Conservation (phyloP, 2,329 filamentous ascomycete genomes). For the Immersiporthe knoxdaviesiana region DNA sequence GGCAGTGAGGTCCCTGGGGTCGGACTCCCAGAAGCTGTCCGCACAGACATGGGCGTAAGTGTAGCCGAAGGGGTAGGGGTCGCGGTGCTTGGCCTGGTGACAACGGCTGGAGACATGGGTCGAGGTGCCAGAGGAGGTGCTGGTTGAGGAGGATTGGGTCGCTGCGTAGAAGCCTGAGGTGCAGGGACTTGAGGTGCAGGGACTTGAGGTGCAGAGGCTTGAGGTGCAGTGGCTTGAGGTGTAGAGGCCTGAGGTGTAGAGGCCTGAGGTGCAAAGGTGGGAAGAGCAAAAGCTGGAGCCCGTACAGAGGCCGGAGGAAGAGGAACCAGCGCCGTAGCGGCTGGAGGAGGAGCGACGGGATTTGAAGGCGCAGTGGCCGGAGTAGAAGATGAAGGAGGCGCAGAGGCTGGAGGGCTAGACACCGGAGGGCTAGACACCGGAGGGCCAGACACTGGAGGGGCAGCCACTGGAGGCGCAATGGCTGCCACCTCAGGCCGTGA, state of each 20-base stretch:
- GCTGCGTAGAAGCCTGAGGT: slow-evolving; percentile 31
- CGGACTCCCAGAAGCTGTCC: slow-evolving; percentile 12
- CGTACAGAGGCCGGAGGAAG: background rate
- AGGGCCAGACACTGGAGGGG: slow-evolving; percentile 31
- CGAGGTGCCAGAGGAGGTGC: slow-evolving; percentile 17
- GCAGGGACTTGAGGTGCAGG: slow-evolving; percentile 30
- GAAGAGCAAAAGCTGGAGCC: background rate
- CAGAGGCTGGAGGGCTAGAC: slow-evolving; percentile 27
- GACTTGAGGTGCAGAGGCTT: slow-evolving; percentile 3
- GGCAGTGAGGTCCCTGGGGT: slow-evolving; percentile 13
- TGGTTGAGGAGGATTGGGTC: slow-evolving; percentile 32
- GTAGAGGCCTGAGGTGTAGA: slow-evolving; percentile 22
- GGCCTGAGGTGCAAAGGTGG: slow-evolving; percentile 12
- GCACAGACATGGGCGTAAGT: slow-evolving; percentile 10
- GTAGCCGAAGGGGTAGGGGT: background rate
- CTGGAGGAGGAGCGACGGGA: background rate
- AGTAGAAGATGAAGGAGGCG: background rate
- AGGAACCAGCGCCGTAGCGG: slow-evolving; percentile 4
- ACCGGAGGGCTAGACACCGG: background rate
- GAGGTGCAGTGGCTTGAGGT: slow-evolving; percentile 23
- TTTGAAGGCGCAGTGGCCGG: background rate
- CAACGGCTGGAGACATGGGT: slow-evolving; percentile 18
- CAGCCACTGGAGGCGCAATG: slow-evolving; percentile 23
- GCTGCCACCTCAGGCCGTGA: background rate
- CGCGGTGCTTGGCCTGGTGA: background rate